Evolutionary conservation across 2,329 filamentous ascomycete species (phyloP), one percentile per base, ranked within the genome.

Genomic region (Ceratocystis papillata): DNA sequence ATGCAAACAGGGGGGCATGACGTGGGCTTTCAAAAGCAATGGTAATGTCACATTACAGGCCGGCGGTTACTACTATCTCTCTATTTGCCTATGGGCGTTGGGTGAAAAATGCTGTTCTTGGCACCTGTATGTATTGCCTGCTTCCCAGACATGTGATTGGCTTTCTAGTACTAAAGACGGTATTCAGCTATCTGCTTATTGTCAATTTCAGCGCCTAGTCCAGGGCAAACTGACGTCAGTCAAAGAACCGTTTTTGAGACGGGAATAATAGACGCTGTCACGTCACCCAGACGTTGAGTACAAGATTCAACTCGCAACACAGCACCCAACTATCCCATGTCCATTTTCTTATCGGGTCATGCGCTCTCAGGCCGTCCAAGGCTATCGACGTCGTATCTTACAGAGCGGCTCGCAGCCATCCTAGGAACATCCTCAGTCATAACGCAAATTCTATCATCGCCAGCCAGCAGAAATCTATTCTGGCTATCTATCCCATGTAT

Each of bases 401-500:
- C 45, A 67, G n/a, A 17, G 48, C n/a, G 8, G 63, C 48, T 10
- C 66, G 20, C 17, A 45, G 20, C 66, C 63, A 67, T 5, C 28
- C 57, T n/a, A 57, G 63, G 22, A 44, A 30, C 17, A 63, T 30
- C 25, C 66, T 41, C 37, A 67, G 64, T 37, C 55, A 59, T 15
- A 22, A 10, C 22, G 57, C 55, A 44, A 64, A 63, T 5, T 10
- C 20, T 37, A 59, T 50, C 15, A 17, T 48, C 7, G 30, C 22
- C 25, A 63, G 30, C 22, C 25, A 63, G 66, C 33, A 67, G 33
- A 60, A 50, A 67, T 8, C 28, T 8, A 37, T 71, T 72, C 50
- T 70, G 48, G 48, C 66, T 62, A 12, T 65, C 1, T 62, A 12
- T 65, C 1, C 1, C 46, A 45, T 10, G 53, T 50, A 17, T 61